Evolutionary conservation across 1,284 basidiomycete species (phyloP).

Genomic region (Singerocomus inundabilis): DNA sequence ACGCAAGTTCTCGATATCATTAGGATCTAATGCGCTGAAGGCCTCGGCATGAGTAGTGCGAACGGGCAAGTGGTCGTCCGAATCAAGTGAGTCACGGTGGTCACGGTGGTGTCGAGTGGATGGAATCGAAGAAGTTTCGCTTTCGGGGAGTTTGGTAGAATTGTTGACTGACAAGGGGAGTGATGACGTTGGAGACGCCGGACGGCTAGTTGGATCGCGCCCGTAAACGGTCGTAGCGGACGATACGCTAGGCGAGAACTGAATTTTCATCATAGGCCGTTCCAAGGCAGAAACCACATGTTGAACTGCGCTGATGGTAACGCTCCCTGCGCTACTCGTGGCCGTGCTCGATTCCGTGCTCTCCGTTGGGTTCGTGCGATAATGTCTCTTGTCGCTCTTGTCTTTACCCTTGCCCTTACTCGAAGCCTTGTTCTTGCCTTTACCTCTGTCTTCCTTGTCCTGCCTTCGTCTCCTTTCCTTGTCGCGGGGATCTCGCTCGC

Average conservation of each 20-base stretch:
- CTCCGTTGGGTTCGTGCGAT: slow-evolving; percentile 16
- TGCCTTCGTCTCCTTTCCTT: slow-evolving; percentile 20
- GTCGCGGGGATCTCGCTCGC: slow-evolving; percentile 16
- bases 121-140: slow-evolving; percentile 11
- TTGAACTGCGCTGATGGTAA: slow-evolving; percentile 7
- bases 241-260: slow-evolving; percentile 21
- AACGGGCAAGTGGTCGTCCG: slow-evolving; percentile 35
- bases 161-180: slow-evolving; percentile 8
- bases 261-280: slow-evolving; percentile 11
- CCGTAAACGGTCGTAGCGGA: slow-evolving; percentile 14
- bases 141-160: slow-evolving; percentile 8
- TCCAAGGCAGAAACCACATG: slow-evolving; percentile 13
- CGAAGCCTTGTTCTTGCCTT: slow-evolving; percentile 25
- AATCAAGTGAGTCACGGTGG: slow-evolving; percentile 34
- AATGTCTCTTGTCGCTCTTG: slow-evolving; percentile 18
- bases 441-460: slow-evolving; percentile 20
- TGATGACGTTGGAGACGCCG: slow-evolving; percentile 22
- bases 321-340: slow-evolving; percentile 34
- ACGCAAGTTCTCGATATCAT: slow-evolving; percentile 51
- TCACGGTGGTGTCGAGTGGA: slow-evolving; percentile 14
- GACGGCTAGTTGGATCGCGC: slow-evolving; percentile 17
- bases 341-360: slow-evolving; percentile 33
- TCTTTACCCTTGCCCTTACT: slow-evolving; percentile 27
- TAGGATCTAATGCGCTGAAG: slow-evolving; percentile 66
- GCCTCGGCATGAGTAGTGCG: slow-evolving; percentile 74